Evolutionary conservation across 2,329 filamentous ascomycete species (phyloP).

Genomic region (Coniochaeta sp.): DNA sequence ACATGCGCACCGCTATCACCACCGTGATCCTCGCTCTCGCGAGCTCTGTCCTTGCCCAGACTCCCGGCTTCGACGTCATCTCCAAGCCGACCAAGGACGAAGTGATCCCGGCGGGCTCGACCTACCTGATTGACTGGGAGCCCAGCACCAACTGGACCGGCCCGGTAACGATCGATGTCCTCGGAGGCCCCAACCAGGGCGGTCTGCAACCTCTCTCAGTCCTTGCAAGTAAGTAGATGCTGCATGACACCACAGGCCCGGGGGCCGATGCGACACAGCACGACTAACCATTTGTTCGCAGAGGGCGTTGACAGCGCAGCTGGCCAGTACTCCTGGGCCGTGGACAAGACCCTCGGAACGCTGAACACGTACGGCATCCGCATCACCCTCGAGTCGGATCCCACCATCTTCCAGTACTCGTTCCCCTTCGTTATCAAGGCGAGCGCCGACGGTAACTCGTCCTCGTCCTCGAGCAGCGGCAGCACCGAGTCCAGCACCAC

Average conservation of each 20-base stretch:
- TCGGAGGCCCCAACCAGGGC: conserved; percentile 39
- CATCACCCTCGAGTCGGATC: conserved; percentile 40
- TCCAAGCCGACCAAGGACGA: conserved; percentile 35
- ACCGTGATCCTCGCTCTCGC: conserved; percentile 42
- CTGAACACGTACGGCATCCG: conserved; percentile 49
- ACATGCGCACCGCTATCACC: conserved; percentile 44
- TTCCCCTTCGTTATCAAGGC: conserved; percentile 48
- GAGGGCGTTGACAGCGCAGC: conserved; percentile 37
- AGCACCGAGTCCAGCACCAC: conserved; percentile 7
- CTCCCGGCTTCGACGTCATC: conserved; percentile 48
- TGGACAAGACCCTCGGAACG: conserved; percentile 35
- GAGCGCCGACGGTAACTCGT: conserved; percentile 15
- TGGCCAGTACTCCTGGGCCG: conserved; percentile 41
- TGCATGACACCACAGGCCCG: background rate
- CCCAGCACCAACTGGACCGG: conserved; percentile 31
- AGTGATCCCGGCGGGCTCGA: conserved; percentile 37
- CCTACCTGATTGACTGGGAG: conserved; percentile 44
- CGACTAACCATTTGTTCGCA: conserved; percentile 19
- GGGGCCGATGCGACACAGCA: background rate
- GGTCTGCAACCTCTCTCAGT: conserved; percentile 31
- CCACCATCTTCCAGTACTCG: conserved; percentile 51
- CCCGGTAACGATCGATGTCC: conserved; percentile 38
- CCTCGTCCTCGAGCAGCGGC: conserved; percentile 9
- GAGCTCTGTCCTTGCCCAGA: conserved; percentile 39
- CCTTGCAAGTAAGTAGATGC: conserved; percentile 41